Base-by-base conservation (phyloP, 306 rosid genomes). In the Hippophae rhamnoides region DNA sequence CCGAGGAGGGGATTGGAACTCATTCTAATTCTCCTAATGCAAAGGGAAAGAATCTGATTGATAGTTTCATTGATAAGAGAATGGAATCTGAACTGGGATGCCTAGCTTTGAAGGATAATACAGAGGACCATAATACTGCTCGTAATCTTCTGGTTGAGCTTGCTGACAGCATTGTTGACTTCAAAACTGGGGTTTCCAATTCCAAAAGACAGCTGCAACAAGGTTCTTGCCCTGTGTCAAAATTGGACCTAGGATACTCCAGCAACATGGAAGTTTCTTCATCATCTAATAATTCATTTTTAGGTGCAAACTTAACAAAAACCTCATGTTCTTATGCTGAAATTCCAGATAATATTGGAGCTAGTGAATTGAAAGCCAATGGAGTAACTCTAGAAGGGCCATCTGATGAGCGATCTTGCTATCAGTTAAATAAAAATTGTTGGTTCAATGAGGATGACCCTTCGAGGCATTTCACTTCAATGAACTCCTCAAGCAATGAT, bases 311-410 rank as follows among this genome's bases (percentile, higher is more conserved):
- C 74, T 80, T 76, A 63, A 67, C 53, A 45, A 70, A 78, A 78
- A 67, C 84, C 13, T 57, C 95, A 38, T 74, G 89, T 72, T 73
- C 82, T 26, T 81, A 72, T 65, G 67, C 68, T 55, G 87, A 83
- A 72, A 68, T 82, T 78, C 80, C 89, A 52, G 73, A 79, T 56
- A 72, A 72, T 56, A 71, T 80, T 47, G 89, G 83, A 72, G 75
- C 74, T 69, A 74, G 84, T 76, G 79, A 77, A 65, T 26, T 69
- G 67, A 83, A 76, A 54, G 62, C 75, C 53, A 42, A 71, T 73
- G 90, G 86, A 57, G 74, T 84, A 75, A 83, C 83, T 48, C 60
- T 72, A 77, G 96, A 92, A 77, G 96, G 99, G 74, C 95, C 96
- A 56, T 83, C 98, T 54, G 96, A 80, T 73, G 95, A 85, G 69